phyloP scores from a whole-genome alignment of 192 early-diverging fungal genomes.

The Pilobolus umbonatus region DNA sequence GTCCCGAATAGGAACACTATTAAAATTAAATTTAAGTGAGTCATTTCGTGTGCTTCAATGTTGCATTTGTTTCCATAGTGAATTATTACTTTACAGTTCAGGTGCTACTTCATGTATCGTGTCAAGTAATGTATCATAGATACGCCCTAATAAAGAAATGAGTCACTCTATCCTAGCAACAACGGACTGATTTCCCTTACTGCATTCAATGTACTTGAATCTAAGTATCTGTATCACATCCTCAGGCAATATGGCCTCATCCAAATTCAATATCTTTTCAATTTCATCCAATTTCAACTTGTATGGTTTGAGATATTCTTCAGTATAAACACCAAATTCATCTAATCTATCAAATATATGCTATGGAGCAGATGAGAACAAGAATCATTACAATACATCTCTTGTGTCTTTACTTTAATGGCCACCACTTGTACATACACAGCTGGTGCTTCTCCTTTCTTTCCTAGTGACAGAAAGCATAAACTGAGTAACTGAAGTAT shows the following conservation, averaged over 20 bases:
- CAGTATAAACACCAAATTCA: constrained; percentile 55
- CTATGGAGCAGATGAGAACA: constrained; percentile 23
- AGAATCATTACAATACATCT: neutral
- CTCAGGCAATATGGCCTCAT: constrained; percentile 38
- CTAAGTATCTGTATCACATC: constrained; percentile 37
- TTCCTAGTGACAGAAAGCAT: constrained; percentile 70
- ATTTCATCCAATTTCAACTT: constrained; percentile 51
- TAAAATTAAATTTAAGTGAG: neutral
- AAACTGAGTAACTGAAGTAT: constrained; percentile 70
- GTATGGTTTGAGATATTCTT: constrained; percentile 54
- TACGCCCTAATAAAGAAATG: constrained; percentile 36
- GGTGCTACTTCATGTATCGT: constrained; percentile 60
- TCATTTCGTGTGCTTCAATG: neutral
- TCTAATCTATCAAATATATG: constrained; percentile 59
- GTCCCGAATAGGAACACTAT: constrained; percentile 59
- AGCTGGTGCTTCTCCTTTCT: constrained; percentile 59
- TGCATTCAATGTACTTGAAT: constrained; percentile 33
- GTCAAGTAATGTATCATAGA: constrained; percentile 46
- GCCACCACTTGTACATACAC: constrained; percentile 29
- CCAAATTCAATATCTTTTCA: constrained; percentile 51
- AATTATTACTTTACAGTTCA: constrained; percentile 42
- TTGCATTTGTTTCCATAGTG: neutral
- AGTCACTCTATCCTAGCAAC: too few relatives aligned
- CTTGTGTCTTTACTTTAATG: constrained; percentile 20
- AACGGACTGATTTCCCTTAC: too few relatives aligned